phyloP scores from a whole-genome alignment of 306 rosid genomes.

The Parietaria judaica region DNA sequence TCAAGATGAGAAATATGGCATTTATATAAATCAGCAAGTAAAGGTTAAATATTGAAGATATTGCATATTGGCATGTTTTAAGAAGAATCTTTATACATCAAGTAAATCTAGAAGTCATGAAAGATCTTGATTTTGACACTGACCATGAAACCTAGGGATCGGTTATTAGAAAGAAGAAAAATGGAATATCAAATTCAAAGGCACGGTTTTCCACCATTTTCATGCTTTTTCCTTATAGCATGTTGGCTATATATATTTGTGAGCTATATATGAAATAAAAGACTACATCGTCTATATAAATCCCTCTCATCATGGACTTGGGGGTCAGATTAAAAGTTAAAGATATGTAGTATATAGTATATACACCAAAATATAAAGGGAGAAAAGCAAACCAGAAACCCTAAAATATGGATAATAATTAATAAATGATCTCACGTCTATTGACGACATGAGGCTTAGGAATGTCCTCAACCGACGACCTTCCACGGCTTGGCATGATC shows the following conservation, averaged over 20 bases:
- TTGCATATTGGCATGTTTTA: too few species aligned
- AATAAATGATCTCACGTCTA: conserved; percentile 51
- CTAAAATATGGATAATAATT: not conserved
- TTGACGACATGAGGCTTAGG: conserved; percentile 67
- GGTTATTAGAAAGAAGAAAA: conserved; percentile 17
- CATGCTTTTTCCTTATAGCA: conserved; percentile 22
- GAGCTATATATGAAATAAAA: not conserved
- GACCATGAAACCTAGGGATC: conserved; percentile 31
- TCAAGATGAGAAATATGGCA: not conserved
- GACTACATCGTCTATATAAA: conserved; percentile 4
- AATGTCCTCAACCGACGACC: conserved; percentile 37
- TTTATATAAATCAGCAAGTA: too few species aligned
- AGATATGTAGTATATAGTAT: too few species aligned
- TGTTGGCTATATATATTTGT: conserved; percentile 11
- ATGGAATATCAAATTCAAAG: conserved; percentile 26
- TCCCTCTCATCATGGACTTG: not conserved
- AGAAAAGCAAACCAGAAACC: too few species aligned
- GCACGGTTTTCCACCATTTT: conserved; percentile 12
- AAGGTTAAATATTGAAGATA: too few species aligned
- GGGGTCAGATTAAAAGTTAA: too few species aligned
- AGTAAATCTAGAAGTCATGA: conserved; percentile 26
- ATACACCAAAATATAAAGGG: too few species aligned
- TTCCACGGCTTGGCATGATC: conserved; percentile 43
- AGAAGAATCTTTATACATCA: conserved; percentile 13
- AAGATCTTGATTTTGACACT: conserved; percentile 26